A percentile compares a stretch with the other conserved stretches of the same genome.
Evolutionary conservation across 1,284 basidiomycete species (phyloP).

Genomic region (Pseudozyma thailandica): DNA sequence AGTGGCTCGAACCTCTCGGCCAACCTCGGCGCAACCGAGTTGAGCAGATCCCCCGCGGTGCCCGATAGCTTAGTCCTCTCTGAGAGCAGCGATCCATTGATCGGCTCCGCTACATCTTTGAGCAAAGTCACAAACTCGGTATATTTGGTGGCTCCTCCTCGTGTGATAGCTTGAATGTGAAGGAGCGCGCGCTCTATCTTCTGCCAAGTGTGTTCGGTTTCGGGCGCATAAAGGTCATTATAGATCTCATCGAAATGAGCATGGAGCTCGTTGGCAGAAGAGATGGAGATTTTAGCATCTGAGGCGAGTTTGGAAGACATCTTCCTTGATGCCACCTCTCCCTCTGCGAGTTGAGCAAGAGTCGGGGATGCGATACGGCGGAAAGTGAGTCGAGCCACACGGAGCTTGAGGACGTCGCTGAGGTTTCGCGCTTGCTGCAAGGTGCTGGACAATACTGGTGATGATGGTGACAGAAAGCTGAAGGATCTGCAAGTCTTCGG

Average conservation of each 20-base stretch:
- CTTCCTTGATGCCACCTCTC: no score
- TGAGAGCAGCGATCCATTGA: constrained; percentile 68
- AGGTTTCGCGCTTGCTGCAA: no score
- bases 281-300: constrained; percentile 29
- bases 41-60: constrained; percentile 70
- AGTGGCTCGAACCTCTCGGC: constrained; percentile 68
- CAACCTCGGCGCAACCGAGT: constrained; percentile 71
- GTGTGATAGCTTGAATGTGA: constrained; percentile 55
- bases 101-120: constrained; percentile 37
- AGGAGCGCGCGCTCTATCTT: constrained; percentile 52
- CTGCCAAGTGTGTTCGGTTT: constrained; percentile 65
- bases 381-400: no score
- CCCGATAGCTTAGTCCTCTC: constrained; percentile 71
- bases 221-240: constrained; percentile 23
- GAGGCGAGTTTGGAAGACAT: constrained; percentile 19
- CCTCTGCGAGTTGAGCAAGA: no score
- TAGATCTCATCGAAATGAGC: constrained; percentile 26
- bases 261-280: constrained; percentile 11
- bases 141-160: constrained; percentile 56
- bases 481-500: no score
- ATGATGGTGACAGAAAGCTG: no score
- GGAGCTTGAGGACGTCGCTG: no score
- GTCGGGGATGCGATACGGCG: no score
- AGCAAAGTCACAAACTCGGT: constrained; percentile 44
- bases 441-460: no score